Evolutionary conservation across 176 grass and related monocot species (phyloP).

Genomic region (Lolium multiflorum): DNA sequence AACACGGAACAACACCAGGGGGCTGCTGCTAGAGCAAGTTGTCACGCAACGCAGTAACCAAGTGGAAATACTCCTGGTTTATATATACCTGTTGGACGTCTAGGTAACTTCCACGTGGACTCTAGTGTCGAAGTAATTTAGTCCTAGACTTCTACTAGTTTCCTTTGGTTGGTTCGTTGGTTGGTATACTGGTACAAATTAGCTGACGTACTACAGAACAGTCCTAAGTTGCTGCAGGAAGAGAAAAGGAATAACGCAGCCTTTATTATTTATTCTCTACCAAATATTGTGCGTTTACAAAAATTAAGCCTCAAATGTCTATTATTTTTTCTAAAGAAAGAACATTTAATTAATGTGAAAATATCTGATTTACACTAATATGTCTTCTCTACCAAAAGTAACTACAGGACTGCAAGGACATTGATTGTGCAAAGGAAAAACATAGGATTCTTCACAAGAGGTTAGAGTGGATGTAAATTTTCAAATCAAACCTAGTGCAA

Average conservation of each 20-base stretch:
- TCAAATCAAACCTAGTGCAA: not conserved
- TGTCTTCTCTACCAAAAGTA: too few relatives aligned
- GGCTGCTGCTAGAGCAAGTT: not conserved
- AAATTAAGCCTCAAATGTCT: not conserved
- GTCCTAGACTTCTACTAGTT: not conserved
- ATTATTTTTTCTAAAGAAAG: not conserved
- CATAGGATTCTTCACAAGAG: too few relatives aligned
- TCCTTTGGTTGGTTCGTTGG: not conserved
- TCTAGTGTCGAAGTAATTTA: not conserved
- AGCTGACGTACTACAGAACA: conserved; percentile 20
- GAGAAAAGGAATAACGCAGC: conserved; percentile 20
- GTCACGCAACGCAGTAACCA: not conserved
- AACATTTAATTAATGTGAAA: not conserved
- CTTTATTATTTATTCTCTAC: conserved; percentile 7
- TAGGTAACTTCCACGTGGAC: not conserved
- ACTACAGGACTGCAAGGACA: not conserved
- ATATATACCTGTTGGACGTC: not conserved
- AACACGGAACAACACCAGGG: conserved; percentile 17
- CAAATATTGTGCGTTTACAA: not conserved
- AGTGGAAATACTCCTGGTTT: conserved; percentile 6
- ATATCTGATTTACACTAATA: not conserved
- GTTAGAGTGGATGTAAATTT: not conserved
- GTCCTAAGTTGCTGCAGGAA: not conserved
- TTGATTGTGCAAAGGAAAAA: not conserved
- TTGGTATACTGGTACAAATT: not conserved